These are phyloP conservation scores for Vaccinium darrowii DNA, from an alignment of 148 eudicot species.

Conservation along the genomic window DNA sequence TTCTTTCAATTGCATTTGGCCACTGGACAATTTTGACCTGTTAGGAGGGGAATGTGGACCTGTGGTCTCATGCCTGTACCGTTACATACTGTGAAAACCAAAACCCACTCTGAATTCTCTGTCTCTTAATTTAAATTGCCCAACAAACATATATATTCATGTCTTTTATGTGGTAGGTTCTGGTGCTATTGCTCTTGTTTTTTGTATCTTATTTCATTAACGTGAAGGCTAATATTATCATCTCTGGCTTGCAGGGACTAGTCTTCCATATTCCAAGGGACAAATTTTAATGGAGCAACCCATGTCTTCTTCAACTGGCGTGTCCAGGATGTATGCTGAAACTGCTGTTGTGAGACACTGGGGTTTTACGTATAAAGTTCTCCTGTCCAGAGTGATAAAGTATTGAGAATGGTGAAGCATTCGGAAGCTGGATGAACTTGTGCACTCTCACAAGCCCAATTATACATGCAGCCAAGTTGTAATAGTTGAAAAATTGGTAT, in stretches of 20 bases:
- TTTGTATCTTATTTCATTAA: not conserved
- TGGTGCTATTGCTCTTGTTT: not conserved
- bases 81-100: too few relatives aligned
- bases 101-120: too few relatives aligned
- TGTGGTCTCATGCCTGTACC: not conserved
- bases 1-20: not conserved
- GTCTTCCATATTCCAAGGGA: not conserved
- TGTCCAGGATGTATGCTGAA: not conserved
- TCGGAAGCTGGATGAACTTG: not conserved
- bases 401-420: not conserved
- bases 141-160: too few relatives aligned
- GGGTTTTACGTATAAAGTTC: not conserved
- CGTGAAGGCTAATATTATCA: constrained; percentile 8
- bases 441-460: too few relatives aligned
- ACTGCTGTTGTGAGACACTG: not conserved
- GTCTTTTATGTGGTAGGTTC: not conserved
- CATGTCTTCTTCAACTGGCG: not conserved
- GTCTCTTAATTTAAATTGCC: too few relatives aligned
- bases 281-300: not conserved
- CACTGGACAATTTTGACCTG: not conserved
- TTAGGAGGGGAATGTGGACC: not conserved
- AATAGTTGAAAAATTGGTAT: not conserved
- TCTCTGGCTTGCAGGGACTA: constrained; percentile 26
- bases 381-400: not conserved
- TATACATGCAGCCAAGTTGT: not conserved